These are phyloP conservation scores for Ensete glaucum DNA, from an alignment of 176 grass and related monocot genomes.

Conservation along the genomic window DNA sequence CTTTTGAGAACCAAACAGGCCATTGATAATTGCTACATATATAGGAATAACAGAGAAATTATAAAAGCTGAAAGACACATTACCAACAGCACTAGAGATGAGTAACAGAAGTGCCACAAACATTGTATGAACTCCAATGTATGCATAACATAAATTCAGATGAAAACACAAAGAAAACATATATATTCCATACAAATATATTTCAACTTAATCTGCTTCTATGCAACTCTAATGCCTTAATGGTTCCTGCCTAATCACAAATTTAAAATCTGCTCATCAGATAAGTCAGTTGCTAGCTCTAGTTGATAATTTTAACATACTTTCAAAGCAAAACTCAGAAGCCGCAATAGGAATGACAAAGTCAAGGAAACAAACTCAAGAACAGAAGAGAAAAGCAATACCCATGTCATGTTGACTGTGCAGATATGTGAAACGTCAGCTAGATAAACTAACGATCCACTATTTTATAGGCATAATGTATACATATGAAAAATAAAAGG, in stretches of 20 bases:
- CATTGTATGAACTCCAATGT: no score
- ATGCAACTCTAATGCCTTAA: background rate
- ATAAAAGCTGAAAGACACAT: background rate
- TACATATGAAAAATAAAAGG: no score
- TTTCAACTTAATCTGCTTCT: background rate
- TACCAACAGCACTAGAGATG: background rate
- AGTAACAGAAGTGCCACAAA: background rate
- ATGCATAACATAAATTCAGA: background rate
- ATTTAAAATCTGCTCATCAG: background rate
- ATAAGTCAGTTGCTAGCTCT: background rate
- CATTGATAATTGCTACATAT: background rate
- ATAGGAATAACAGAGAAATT: background rate
- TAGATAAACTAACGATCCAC: no score
- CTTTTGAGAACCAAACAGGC: background rate
- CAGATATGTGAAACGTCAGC: no score
- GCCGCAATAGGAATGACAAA: background rate
- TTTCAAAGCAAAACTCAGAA: background rate
- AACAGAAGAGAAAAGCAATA: no score
- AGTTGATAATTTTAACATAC: background rate
- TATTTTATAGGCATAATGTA: no score
- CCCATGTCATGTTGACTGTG: no score
- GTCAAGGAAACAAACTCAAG: background rate
- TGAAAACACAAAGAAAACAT: background rate
- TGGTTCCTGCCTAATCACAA: background rate
- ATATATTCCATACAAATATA: background rate